Conservation (phyloP, 2,329 filamentous ascomycete species). For the Trichoderma sp. region DNA sequence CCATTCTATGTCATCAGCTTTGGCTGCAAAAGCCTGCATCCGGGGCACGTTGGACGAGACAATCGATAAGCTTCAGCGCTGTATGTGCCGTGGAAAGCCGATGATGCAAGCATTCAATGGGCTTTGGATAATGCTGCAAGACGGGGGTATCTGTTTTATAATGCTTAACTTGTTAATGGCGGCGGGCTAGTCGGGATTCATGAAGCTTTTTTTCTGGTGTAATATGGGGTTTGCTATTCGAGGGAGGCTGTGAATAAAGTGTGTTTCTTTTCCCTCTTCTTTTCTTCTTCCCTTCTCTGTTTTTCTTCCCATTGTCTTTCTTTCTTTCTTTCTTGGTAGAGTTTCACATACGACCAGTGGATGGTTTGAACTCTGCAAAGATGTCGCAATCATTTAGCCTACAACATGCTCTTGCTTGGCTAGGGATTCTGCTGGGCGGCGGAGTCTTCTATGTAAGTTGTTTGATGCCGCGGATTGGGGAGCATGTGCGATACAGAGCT, state of each 20-base stretch:
- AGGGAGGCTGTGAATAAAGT: neutral
- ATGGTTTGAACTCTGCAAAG: slow-evolving; percentile 16
- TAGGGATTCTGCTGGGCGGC: slow-evolving; percentile 48
- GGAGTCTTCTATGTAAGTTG: slow-evolving; percentile 49
- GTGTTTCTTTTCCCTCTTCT: neutral
- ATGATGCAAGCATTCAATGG: slow-evolving; percentile 6
- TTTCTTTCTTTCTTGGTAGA: slow-evolving; percentile 2
- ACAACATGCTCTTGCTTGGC: slow-evolving; percentile 35
- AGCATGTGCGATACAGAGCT: neutral
- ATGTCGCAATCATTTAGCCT: slow-evolving; percentile 35
- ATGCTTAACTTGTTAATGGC: neutral
- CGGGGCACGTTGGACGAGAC: neutral
- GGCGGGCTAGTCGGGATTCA: neutral
- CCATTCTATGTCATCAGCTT: slow-evolving; percentile 22
- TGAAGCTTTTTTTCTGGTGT: neutral
- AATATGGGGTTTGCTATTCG: neutral
- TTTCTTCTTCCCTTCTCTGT: slow-evolving; percentile 4
- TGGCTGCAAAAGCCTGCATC: neutral
- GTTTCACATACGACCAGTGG: neutral
- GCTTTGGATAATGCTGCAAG: neutral
- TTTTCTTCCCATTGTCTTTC: slow-evolving; percentile 8
- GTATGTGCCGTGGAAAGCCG: slow-evolving; percentile 31
- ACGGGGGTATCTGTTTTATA: neutral
- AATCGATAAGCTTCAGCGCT: slow-evolving; percentile 13
- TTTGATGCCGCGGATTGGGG: neutral